Evolutionary conservation across 768 basidiomycete species (phyloP), one percentile per base, ranked within the genome.

Genomic region (Cystofilobasidium macerans): DNA sequence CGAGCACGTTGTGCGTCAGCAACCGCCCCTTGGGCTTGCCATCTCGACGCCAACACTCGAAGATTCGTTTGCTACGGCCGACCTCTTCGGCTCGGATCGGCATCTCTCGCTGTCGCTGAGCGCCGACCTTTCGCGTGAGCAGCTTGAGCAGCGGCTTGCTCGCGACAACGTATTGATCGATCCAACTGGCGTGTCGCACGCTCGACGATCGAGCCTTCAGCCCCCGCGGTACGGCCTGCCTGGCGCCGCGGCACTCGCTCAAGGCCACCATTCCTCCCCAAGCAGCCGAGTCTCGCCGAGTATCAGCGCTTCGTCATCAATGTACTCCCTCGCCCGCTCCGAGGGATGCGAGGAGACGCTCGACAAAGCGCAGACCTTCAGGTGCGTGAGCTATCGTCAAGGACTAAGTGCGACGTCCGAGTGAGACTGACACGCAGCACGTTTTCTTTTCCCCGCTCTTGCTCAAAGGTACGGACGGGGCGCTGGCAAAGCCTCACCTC

Each of bases 81-180:
- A 54, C 51, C 51, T 54, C 4, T 54, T 54, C 51, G 14, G 8
- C 4, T 30, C 26, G 7, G 32, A 54, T 30, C 28, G 28, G 5
- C 28, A 54, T 30, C 51, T 54, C 14, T 54, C 51, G 28, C 51
- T 54, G 28, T 54, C 51, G 26, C 51, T 54, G 28, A 54, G 14
- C 26, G 51, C 28, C 5, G 14, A 2, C 26, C 16, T 30, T 32
- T 13, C 16, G 28, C 13, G n/a, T 13, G 28, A 51, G 13, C 3
- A 51, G 13, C 8, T 22, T 22, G 45, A 18, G n/a, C 20, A 22
- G 24, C 20, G 45, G 11, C 45, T 7, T 7, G 7, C 48, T 5
- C 4, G n/a, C 28, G 6, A 22, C 48, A 12, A 3, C 48, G 12
- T 51, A 11, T 12, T 16, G 48, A 11, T n/a, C 45, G n/a, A 13